A percentile compares a stretch with the other conserved stretches of the same genome.
Evolutionary conservation across 129 eudicot genomes (phyloP).

Genomic region (Helichrysum umbraculigerum): DNA sequence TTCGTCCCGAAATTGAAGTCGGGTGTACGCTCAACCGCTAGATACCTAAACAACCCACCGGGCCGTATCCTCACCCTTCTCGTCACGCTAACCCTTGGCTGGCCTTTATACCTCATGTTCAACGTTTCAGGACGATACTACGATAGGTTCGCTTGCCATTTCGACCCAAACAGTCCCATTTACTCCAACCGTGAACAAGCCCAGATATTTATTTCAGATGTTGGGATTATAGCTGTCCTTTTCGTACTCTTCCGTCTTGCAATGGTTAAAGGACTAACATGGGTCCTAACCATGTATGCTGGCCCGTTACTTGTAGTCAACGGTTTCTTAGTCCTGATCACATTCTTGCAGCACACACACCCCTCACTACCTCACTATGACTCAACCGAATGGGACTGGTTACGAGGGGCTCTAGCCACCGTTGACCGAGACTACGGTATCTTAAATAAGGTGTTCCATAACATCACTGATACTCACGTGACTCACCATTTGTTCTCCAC

Average conservation of each 20-base stretch:
- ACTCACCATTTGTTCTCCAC: conserved; percentile 70
- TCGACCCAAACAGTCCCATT: conserved; percentile 57
- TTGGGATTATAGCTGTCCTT: conserved; percentile 39
- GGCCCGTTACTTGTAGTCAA: conserved; percentile 58
- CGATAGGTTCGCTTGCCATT: conserved; percentile 63
- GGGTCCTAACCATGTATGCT: conserved; percentile 51
- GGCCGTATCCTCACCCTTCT: conserved; percentile 53
- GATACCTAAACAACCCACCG: conserved; percentile 59
- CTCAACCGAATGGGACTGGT: conserved; percentile 71
- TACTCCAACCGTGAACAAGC: conserved; percentile 64
- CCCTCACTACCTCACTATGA: conserved; percentile 64
- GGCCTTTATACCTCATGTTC: conserved; percentile 66
- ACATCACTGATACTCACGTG: conserved; percentile 65
- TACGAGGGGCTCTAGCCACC: conserved; percentile 65
- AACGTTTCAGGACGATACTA: conserved; percentile 61
- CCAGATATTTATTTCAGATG: conserved; percentile 56
- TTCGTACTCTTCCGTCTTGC: conserved; percentile 44
- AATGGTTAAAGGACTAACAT: conserved; percentile 44
- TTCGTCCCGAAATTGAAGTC: conserved; percentile 55
- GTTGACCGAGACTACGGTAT: conserved; percentile 59
- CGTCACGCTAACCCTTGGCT: conserved; percentile 57
- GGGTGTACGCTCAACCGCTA: conserved; percentile 32
- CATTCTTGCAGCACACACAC: conserved; percentile 67
- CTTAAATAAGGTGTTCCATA: conserved; percentile 63
- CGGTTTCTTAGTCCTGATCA: conserved; percentile 56